Conservation (phyloP, 1,139 yeast species). For the Lodderomyces parapsilosis region DNA sequence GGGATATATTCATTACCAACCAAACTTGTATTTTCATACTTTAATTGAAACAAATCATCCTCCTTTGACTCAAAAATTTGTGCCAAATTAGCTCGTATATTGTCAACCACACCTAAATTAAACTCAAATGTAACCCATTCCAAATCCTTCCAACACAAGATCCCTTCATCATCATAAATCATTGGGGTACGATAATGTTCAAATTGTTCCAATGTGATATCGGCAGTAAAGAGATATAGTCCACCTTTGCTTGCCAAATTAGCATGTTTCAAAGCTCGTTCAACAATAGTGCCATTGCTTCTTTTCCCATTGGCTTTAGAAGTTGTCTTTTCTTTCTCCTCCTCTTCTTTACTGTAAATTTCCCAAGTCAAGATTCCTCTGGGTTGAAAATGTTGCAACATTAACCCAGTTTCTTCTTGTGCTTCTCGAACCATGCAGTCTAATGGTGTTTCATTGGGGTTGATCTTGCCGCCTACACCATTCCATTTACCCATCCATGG, state of each 20-base stretch:
- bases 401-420: constrained; percentile 43
- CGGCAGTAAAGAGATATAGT: constrained; percentile 42
- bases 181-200: constrained; percentile 26
- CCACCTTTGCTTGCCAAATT: constrained; percentile 27
- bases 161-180: constrained; percentile 38
- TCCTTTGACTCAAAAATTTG: constrained; percentile 25
- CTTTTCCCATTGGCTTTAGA: background rate
- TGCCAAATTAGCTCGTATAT: constrained; percentile 33
- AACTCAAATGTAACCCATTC: constrained; percentile 40
- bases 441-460: constrained; percentile 32
- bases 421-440: constrained; percentile 46
- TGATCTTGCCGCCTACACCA: constrained; percentile 51
- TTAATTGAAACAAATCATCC: constrained; percentile 22
- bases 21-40: constrained; percentile 19
- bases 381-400: constrained; percentile 25
- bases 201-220: constrained; percentile 25
- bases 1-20: constrained; percentile 18
- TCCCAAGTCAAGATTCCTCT: constrained; percentile 44
- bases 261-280: constrained; percentile 1
- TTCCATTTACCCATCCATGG: constrained; percentile 58
- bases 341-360: constrained; percentile 7
- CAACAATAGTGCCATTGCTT: background rate
- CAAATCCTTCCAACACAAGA: constrained; percentile 44
- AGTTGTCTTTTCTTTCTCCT: background rate
- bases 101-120: constrained; percentile 47